A percentile compares a stretch with the other conserved stretches of the same genome.
These are phyloP conservation scores for Yarrowia sp. DNA, from an alignment of 805 yeast species.

Conservation along the genomic window DNA sequence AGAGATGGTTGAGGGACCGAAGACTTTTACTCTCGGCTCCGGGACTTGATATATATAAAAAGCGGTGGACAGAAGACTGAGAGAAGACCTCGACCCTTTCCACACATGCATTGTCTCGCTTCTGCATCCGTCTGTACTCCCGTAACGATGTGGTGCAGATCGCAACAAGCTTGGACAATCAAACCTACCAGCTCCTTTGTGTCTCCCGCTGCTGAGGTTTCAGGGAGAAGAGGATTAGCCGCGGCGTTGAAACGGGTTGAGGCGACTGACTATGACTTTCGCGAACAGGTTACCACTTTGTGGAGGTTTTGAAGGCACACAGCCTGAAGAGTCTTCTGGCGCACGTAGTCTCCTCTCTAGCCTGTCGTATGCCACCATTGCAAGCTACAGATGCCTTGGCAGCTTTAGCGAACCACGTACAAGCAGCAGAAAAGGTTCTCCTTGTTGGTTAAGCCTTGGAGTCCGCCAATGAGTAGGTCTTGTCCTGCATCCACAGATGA, in stretches of 20 bases:
- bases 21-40: neutral
- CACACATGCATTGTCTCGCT: conserved; percentile 3
- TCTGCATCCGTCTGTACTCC: conserved; percentile 28
- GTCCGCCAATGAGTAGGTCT: neutral
- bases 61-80: neutral
- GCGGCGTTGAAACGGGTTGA: conserved; percentile 7
- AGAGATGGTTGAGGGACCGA: neutral
- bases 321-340: too few relatives aligned
- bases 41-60: conserved; percentile 18
- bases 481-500: conserved; percentile 5
- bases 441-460: neutral
- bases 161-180: conserved; percentile 20
- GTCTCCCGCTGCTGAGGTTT: neutral
- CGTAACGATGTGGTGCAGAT: conserved; percentile 20
- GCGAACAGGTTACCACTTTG: neutral
- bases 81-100: neutral
- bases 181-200: conserved; percentile 15
- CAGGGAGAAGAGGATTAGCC: neutral
- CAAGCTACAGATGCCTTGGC: conserved; percentile 1
- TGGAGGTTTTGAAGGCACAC: neutral
- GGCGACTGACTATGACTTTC: neutral
- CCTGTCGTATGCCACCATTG: neutral
- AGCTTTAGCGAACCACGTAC: neutral
- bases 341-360: neutral
- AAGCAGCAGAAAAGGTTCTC: conserved; percentile 1